Percentiles rank a stretch among this genome's conserved stretches.
These are phyloP conservation scores for Rhamnella rubrinervis DNA, from an alignment of 331 rosid genomes.

Conservation along the genomic window DNA sequence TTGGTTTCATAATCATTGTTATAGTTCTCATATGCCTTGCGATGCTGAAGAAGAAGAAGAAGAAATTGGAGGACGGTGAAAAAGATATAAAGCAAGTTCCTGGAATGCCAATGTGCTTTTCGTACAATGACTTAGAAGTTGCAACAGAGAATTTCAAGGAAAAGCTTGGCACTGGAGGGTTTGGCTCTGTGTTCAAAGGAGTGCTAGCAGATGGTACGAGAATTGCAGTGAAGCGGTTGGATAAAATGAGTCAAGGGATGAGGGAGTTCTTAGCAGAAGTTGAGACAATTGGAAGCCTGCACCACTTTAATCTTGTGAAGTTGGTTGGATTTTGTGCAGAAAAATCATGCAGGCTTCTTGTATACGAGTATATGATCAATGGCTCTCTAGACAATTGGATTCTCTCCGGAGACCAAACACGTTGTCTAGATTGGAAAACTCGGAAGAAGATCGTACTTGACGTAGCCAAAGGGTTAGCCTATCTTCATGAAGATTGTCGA, in stretches of 20 bases:
- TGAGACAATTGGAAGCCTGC: conserved; percentile 3
- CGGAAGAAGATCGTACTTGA: conserved; percentile 12
- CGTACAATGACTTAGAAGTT: neutral
- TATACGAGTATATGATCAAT: conserved; percentile 8
- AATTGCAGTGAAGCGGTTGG: conserved; percentile 12
- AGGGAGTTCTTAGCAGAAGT: conserved; percentile 8
- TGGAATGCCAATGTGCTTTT: conserved; percentile 3
- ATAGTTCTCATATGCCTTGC: neutral
- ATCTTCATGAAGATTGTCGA: conserved; percentile 19
- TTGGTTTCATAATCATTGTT: neutral
- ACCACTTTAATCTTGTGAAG: conserved; percentile 1
- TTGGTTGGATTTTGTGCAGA: conserved; percentile 14
- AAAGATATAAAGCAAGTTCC: neutral
- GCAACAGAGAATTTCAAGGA: neutral
- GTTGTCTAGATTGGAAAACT: conserved; percentile 3
- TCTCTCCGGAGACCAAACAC: neutral
- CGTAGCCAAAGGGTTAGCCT: conserved; percentile 23
- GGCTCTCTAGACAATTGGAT: conserved; percentile 15
- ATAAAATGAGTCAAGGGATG: neutral
- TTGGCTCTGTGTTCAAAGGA: conserved; percentile 11
- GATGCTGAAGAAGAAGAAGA: conserved; percentile 1
- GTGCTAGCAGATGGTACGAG: neutral
- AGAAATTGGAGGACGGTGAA: neutral
- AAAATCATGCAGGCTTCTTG: conserved; percentile 4
- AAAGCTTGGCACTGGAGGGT: neutral